Evolutionary conservation across 2,329 filamentous ascomycete species (phyloP).

Genomic region (Diaporthe vexans): DNA sequence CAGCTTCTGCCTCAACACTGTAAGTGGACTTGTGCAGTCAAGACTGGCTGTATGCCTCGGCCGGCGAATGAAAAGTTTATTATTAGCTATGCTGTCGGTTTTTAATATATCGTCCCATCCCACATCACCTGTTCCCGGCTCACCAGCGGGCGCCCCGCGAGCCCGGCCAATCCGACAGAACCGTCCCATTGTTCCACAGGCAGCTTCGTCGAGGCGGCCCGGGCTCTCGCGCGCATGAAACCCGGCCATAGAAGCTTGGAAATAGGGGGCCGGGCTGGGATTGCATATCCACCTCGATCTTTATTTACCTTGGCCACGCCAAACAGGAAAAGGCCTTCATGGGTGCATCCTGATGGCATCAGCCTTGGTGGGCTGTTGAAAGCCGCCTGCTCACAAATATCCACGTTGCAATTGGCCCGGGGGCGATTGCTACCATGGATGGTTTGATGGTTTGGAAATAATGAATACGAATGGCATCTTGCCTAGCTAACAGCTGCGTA

Average conservation of each 20-base stretch:
- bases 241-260: neutral
- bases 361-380: neutral
- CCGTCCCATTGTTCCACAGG: slow-evolving; percentile 11
- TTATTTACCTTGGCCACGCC: slow-evolving; percentile 12
- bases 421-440: neutral
- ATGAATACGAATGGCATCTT: slow-evolving; percentile 11
- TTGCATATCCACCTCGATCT: slow-evolving; percentile 10
- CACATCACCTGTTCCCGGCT: neutral
- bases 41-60: slow-evolving; percentile 2
- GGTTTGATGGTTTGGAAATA: slow-evolving; percentile 9
- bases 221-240: neutral
- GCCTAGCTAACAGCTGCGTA: neutral
- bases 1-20: neutral
- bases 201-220: slow-evolving; percentile 10
- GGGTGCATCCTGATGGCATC: slow-evolving; percentile 9
- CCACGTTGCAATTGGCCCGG: neutral
- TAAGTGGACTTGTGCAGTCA: neutral
- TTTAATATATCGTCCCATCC: neutral
- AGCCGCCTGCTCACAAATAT: slow-evolving; percentile 16
- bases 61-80: neutral
- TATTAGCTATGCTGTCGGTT: slow-evolving; percentile 2
- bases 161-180: slow-evolving; percentile 15
- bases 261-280: slow-evolving; percentile 8
- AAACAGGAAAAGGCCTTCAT: neutral
- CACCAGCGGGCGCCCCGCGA: slow-evolving; percentile 6